Evolutionary conservation across 495 filamentous ascomycete species (phyloP).

Genomic region (Aspergillus asperescens): DNA sequence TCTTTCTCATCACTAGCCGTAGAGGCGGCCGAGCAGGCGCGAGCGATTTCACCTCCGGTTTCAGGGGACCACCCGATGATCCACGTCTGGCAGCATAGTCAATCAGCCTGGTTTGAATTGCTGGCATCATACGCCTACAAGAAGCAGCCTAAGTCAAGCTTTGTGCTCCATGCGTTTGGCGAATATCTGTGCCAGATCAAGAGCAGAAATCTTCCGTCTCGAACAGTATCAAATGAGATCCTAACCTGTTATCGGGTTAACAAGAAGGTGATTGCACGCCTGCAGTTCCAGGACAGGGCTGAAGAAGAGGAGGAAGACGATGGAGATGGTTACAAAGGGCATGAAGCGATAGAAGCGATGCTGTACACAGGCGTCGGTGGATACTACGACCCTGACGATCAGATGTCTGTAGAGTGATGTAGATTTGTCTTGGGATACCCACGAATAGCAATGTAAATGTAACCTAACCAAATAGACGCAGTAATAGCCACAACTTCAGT

Average conservation of each 20-base stretch:
- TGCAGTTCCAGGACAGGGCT: conserved; percentile 18
- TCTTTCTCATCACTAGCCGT: conserved; percentile 24
- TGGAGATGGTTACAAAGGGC: conserved; percentile 29
- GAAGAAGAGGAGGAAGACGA: conserved; percentile 17
- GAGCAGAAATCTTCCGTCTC: conserved; percentile 29
- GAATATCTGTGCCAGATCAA: conserved; percentile 61
- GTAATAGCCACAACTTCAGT: too few species aligned
- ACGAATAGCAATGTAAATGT: too few species aligned
- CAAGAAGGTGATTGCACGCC: conserved; percentile 27
- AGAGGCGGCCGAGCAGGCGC: conserved; percentile 20
- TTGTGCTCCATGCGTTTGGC: conserved; percentile 62
- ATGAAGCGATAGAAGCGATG: conserved; percentile 33
- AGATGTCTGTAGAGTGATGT: conserved; percentile 20
- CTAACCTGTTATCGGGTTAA: conserved; percentile 31
- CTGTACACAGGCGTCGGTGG: conserved; percentile 15
- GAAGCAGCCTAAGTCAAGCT: conserved; percentile 32
- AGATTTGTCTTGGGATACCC: not conserved
- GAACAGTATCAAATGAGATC: conserved; percentile 26
- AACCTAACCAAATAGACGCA: too few species aligned
- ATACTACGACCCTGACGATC: conserved; percentile 24
- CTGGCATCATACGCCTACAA: conserved; percentile 60
- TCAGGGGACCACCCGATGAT: conserved; percentile 38
- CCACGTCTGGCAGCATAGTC: conserved; percentile 40
- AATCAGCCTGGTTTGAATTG: conserved; percentile 39
- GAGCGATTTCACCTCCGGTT: conserved; percentile 19